Conservation (phyloP, 306 rosid species). For the Gynostemma pentaphyllum region DNA sequence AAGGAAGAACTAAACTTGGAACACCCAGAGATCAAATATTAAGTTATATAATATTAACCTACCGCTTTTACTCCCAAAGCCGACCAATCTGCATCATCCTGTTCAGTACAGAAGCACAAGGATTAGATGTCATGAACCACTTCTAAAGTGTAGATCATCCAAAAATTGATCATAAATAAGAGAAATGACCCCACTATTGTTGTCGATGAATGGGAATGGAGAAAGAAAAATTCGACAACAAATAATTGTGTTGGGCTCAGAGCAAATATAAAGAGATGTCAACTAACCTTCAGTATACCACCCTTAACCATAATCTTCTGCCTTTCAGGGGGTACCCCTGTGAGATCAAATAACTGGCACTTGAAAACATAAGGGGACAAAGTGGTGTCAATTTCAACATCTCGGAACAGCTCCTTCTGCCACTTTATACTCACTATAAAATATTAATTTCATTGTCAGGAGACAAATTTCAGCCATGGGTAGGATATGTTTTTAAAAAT, state of each 20-base stretch:
- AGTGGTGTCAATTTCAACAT: slow-evolving; percentile 76
- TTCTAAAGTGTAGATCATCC: not conserved
- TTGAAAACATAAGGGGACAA: slow-evolving; percentile 87
- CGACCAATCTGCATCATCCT: slow-evolving; percentile 96
- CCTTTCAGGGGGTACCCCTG: slow-evolving; percentile 95
- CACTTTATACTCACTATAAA: slow-evolving; percentile 75
- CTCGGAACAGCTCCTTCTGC: slow-evolving; percentile 76
- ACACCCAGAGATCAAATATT: slow-evolving; percentile 1
- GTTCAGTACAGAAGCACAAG: slow-evolving; percentile 16
- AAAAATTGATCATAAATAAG: not conserved
- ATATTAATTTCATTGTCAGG: slow-evolving; percentile 3
- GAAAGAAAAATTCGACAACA: not conserved
- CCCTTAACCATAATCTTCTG: slow-evolving; percentile 99
- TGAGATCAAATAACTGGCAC: slow-evolving; percentile 85
- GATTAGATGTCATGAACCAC: not conserved
- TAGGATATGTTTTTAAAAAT: not conserved
- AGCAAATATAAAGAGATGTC: not conserved
- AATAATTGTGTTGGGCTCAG: not conserved
- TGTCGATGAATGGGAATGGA: not conserved
- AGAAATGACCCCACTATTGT: not conserved
- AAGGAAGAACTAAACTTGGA: not conserved
- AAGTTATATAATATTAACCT: not conserved
- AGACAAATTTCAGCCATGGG: not conserved
- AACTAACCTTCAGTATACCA: slow-evolving; percentile 76
- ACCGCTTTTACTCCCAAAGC: slow-evolving; percentile 77